phyloP scores from a whole-genome alignment of 768 basidiomycete genomes.

The Inosperma sp. region DNA sequence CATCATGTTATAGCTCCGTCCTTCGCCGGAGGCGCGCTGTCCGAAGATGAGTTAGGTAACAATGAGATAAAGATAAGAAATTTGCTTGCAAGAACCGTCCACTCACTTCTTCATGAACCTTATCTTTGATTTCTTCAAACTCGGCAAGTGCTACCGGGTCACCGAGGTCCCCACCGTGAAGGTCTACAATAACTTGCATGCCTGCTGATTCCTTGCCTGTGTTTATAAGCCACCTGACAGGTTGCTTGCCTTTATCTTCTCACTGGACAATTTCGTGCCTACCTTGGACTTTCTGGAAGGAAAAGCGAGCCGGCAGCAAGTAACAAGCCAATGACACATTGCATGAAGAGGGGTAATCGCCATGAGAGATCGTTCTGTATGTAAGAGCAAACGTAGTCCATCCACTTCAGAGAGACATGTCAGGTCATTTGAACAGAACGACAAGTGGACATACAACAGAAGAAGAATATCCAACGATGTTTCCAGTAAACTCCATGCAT shows the following conservation, averaged over 20 bases:
- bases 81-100: not conserved
- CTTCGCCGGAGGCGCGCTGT: slow-evolving; percentile 73
- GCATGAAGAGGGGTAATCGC: slow-evolving; percentile 85
- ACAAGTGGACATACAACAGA: slow-evolving; percentile 63
- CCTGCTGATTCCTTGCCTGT: slow-evolving; percentile 80
- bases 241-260: slow-evolving; percentile 19
- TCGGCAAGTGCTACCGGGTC: slow-evolving; percentile 71
- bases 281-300: slow-evolving; percentile 90
- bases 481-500: slow-evolving; percentile 94
- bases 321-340: slow-evolving; percentile 80
- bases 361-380: slow-evolving; percentile 84
- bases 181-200: slow-evolving; percentile 78
- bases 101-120: slow-evolving; percentile 63
- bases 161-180: slow-evolving; percentile 77
- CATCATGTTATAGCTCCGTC: slow-evolving; percentile 71
- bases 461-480: slow-evolving; percentile 84
- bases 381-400: slow-evolving; percentile 90
- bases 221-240: slow-evolving; percentile 80
- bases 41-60: slow-evolving; percentile 1
- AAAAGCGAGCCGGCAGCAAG: slow-evolving; percentile 74
- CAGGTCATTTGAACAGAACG: too few species aligned
- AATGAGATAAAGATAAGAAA: not conserved
- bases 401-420: slow-evolving; percentile 64
- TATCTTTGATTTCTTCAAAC: slow-evolving; percentile 84
- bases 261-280: slow-evolving; percentile 24